phyloP scores from a whole-genome alignment of 2,329 filamentous ascomycete genomes.

The Arthrobotrys pseudoclavata region DNA sequence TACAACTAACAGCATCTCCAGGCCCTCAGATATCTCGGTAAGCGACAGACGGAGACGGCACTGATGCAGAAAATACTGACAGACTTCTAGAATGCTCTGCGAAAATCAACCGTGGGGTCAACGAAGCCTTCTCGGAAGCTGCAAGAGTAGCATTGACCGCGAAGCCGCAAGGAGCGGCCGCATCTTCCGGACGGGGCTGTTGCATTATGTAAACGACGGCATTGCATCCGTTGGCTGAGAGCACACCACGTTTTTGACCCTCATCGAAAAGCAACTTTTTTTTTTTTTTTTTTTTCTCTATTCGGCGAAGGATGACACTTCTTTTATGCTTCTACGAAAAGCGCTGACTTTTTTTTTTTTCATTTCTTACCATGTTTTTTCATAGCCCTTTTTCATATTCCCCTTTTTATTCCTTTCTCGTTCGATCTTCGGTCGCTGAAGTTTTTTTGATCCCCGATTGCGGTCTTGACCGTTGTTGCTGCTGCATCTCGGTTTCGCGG shows the following conservation, averaged over 20 bases:
- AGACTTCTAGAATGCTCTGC: constrained; percentile 84
- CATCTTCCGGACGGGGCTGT: constrained; percentile 37
- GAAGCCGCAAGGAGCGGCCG: constrained; percentile 71
- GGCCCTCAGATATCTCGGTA: constrained; percentile 89
- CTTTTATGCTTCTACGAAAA: constrained; percentile 50
- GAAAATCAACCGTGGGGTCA: constrained; percentile 97
- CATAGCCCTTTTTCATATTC: constrained; percentile 23
- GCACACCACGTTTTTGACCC: constrained; percentile 23
- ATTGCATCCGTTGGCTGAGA: constrained; percentile 19
- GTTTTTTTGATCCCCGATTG: neutral
- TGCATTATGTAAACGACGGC: constrained; percentile 46
- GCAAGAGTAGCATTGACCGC: constrained; percentile 89
- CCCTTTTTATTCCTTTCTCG: neutral
- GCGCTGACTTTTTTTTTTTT: constrained; percentile 40
- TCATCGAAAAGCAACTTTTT: constrained; percentile 21
- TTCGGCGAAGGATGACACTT: constrained; percentile 20
- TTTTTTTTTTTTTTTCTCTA: constrained; percentile 11
- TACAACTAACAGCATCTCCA: constrained; percentile 65
- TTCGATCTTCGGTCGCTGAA: neutral
- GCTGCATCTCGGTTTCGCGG: neutral
- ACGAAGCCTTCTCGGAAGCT: constrained; percentile 98
- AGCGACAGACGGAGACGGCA: constrained; percentile 10
- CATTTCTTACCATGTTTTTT: constrained; percentile 26
- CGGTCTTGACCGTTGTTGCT: neutral
- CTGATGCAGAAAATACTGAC: constrained; percentile 19